Evolutionary conservation across 192 early-diverging fungal genomes (phyloP), one percentile per base, ranked within the genome.

Genomic region (Podila epicladia): DNA sequence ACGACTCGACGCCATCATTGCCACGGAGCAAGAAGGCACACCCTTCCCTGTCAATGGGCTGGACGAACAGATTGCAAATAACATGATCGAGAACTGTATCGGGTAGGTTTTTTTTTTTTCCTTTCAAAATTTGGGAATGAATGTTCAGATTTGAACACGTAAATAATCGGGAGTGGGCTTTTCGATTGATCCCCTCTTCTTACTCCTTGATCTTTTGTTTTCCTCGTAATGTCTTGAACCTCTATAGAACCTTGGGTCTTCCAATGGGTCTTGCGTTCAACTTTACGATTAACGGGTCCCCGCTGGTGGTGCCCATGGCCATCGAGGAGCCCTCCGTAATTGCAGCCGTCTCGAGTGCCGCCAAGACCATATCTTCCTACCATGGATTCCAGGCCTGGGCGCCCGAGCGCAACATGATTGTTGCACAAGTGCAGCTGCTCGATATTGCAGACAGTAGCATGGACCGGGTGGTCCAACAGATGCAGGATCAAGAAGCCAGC

Each of bases 31-130:
- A 20, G 67, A 77, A 19, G 72, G 69, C 0, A 22, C 57, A 0
- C 70, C 62, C 4, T 93, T 90, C 62, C 92, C 92, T 2, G 80
- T 94, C 20, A 67, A 84, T 65, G 89, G 89, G 1, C 85, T 94
- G 19, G 89, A 92, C 60, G 89, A 91, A 59, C 65, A 88, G 49
- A 85, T 91, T 29, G 93, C 93, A 11, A 87, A 94, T 75, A 91
- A 93, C 67, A 94, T 94, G 93, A 89, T 94, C 35, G 93, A 94
- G 75, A 93, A 93, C 78, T 92, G 91, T 66, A 83, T 92, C 17
- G 92, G 92, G 86, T 91, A 77, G 64, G 59, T 28, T 55, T 55
- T 0, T 50, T 35, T 31, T 13, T 17, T 41, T 57, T 5, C n/a
- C 2, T 57, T 5, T 22, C 2, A 33, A 33, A 7, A 1, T 19